Evolutionary conservation across 805 yeast genomes (phyloP), one percentile per base, ranked within the genome.

Genomic region (Nematodospora valgi): DNA sequence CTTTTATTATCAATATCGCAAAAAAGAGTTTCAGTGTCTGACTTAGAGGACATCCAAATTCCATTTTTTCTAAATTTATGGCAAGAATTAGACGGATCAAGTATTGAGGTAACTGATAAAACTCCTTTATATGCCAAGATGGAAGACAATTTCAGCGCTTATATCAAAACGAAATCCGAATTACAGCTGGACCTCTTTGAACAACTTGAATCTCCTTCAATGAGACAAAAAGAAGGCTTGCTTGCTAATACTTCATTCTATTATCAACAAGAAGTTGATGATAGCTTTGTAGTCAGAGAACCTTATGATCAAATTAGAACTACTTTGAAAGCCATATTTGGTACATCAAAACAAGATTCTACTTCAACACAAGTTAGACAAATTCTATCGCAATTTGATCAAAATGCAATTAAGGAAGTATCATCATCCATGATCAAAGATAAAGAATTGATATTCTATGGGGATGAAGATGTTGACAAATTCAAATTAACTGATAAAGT

Each of bases 201-300:
- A 16, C 65, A 74, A 18, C 62, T 68, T 33, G 78, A 70, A 27
- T 74, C 71, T 33, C 68, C 74, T 19, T 81, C 95, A 1, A 78
- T 85, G 82, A 62, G 82, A 35, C 87, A 82, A 47, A 74, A 83
- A 35, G 89, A 85, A 46, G 72, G 72, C 8, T 59, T 68, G 18
- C 56, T 80, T 32, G 56, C 76, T 0, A 64, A 62, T 23, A 58
- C 64, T 2, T 58, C 72, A 0, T 82, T 76, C 49, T 59, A 70
- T 17, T 60, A 52, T 31, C 52, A 66, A 6, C 45, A 48, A 10
- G 42, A 39, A 3, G 16, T 16, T n/a, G 37, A 24, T 10, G 41
- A 43, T 14, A 23, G 15, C 20, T 13, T 20, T 3, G 11, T 37
- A 21, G 3, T 47, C 4, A 39, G 43, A 12, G 35, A 34, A 15